phyloP scores from a whole-genome alignment of 768 basidiomycete genomes.

The Xerocomellus chrysenteron region DNA sequence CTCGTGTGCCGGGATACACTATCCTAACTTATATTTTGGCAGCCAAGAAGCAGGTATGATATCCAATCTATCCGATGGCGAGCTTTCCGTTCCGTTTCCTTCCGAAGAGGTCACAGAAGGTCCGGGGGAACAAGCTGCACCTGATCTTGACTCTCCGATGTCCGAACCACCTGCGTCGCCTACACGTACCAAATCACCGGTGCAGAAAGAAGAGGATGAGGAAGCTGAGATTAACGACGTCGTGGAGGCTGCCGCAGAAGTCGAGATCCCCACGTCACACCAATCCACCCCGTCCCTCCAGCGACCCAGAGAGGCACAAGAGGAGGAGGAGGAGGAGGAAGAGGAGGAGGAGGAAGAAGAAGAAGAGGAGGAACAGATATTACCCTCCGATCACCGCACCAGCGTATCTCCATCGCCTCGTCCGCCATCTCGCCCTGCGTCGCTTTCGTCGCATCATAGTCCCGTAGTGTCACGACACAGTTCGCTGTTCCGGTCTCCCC shows the following conservation, averaged over 20 bases:
- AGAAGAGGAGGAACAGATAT: slow-evolving; percentile 10
- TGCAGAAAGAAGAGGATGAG: slow-evolving; percentile 25
- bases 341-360: slow-evolving; percentile 12
- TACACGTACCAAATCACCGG: slow-evolving; percentile 21
- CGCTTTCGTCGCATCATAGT: slow-evolving; percentile 15
- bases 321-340: slow-evolving; percentile 10
- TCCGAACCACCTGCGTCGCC: slow-evolving; percentile 34
- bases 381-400: neutral
- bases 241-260: slow-evolving; percentile 8
- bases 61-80: slow-evolving; percentile 34
- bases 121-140: slow-evolving; percentile 9
- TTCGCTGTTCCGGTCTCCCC: slow-evolving; percentile 15
- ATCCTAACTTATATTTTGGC: slow-evolving; percentile 7
- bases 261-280: slow-evolving; percentile 13
- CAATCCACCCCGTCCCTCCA: slow-evolving; percentile 18
- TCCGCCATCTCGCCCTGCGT: slow-evolving; percentile 19
- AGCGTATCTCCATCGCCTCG: slow-evolving; percentile 9
- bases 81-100: slow-evolving; percentile 26
- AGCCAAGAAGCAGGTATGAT: slow-evolving; percentile 46
- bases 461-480: slow-evolving; percentile 16
- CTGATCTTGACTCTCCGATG: slow-evolving; percentile 33
- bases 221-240: slow-evolving; percentile 22
- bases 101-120: slow-evolving; percentile 9
- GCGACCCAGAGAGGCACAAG: slow-evolving; percentile 6
- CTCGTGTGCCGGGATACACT: neutral